Evolutionary conservation across 306 rosid genomes (phyloP).

Genomic region (Pueraria montana): DNA sequence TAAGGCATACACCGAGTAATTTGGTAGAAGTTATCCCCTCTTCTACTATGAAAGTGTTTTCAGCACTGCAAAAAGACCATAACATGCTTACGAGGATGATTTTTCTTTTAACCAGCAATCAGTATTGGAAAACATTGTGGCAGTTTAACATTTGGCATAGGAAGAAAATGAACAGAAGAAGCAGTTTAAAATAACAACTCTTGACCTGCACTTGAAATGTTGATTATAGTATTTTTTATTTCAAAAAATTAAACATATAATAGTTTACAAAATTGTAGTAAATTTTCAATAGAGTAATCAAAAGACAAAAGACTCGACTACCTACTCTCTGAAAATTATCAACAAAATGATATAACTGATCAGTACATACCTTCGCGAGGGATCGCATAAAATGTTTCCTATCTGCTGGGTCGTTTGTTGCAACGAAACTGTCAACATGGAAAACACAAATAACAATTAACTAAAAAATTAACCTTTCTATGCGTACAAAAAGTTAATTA

Average conservation of each 20-base stretch:
- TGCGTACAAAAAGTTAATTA: background rate
- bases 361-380: slow-evolving; percentile 81
- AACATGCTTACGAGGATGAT: background rate
- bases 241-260: background rate
- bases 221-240: background rate
- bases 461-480: background rate
- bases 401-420: slow-evolving; percentile 73
- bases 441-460: slow-evolving; percentile 36
- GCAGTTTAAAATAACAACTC: background rate
- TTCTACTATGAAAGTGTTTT: background rate
- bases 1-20: background rate
- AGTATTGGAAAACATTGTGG: background rate
- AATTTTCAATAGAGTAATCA: background rate
- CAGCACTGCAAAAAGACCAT: background rate
- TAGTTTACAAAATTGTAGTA: background rate
- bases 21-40: background rate
- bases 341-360: background rate
- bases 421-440: slow-evolving; percentile 71
- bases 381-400: slow-evolving; percentile 77
- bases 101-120: background rate
- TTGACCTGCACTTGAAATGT: background rate
- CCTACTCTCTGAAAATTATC: slow-evolving; percentile 3
- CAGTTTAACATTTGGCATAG: slow-evolving; percentile 6
- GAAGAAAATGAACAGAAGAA: background rate
- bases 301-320: background rate